These are phyloP conservation scores for Mycena olivaceomarginata DNA, from an alignment of 768 basidiomycete species.

Conservation along the genomic window DNA sequence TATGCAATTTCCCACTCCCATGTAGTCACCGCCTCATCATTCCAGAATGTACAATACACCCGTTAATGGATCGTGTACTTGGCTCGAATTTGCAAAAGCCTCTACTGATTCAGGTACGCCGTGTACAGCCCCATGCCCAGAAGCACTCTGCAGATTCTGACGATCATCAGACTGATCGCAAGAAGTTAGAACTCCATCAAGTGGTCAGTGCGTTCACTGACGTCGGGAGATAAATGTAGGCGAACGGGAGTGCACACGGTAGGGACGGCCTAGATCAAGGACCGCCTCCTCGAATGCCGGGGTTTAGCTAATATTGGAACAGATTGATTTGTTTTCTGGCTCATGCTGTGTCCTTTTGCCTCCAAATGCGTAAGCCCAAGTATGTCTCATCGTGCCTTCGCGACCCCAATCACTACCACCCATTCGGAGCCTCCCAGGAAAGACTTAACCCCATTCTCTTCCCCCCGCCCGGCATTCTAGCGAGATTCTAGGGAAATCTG, in stretches of 20 bases:
- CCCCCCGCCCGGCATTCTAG: constrained; percentile 33
- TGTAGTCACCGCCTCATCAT: neutral
- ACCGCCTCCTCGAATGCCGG: constrained; percentile 31
- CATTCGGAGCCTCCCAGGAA: constrained; percentile 34
- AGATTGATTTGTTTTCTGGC: constrained; percentile 34
- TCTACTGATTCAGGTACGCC: neutral
- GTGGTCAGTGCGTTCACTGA: constrained; percentile 13
- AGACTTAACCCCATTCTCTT: constrained; percentile 26
- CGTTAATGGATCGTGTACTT: neutral
- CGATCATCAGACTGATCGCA: constrained; percentile 9
- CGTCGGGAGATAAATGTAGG: constrained; percentile 40
- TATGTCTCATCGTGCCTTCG: constrained; percentile 27
- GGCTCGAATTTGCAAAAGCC: neutral
- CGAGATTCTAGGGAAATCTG: constrained; percentile 28
- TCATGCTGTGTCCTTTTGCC: constrained; percentile 33
- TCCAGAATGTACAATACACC: neutral
- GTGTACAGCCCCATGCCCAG: neutral
- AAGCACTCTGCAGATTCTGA: neutral
- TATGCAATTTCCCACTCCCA: neutral
- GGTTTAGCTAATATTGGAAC: constrained; percentile 24
- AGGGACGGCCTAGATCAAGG: constrained; percentile 33
- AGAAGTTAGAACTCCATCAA: constrained; percentile 12
- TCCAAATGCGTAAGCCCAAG: constrained; percentile 22
- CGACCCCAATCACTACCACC: constrained; percentile 32
- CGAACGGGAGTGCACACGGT: constrained; percentile 31